phyloP scores from a whole-genome alignment of 345 rosid species.

The Garcia nutans region DNA sequence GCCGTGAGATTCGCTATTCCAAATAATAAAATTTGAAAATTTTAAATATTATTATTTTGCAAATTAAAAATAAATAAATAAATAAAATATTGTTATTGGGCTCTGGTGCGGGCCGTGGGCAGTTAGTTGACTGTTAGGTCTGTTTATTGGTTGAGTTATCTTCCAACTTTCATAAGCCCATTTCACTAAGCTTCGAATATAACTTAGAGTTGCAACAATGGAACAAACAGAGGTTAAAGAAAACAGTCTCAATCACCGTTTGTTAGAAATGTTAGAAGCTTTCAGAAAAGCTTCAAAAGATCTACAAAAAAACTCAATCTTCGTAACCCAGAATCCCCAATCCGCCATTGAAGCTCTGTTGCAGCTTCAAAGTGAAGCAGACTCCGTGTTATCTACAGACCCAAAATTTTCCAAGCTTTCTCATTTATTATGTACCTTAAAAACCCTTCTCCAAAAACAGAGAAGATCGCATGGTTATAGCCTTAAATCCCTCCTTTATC shows the following conservation, averaged over 20 bases:
- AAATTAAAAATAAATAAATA: too few relatives aligned
- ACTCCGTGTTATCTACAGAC: slow-evolving; percentile 16
- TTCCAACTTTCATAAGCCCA: background rate
- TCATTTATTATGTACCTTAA: slow-evolving; percentile 33
- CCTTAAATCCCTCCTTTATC: slow-evolving; percentile 33
- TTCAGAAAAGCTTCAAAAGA: slow-evolving; percentile 38
- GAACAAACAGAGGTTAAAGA: slow-evolving; percentile 17
- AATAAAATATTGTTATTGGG: background rate
- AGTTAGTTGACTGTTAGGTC: slow-evolving; percentile 4
- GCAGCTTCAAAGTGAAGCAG: slow-evolving; percentile 22
- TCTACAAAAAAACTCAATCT: slow-evolving; percentile 40
- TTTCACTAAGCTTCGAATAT: slow-evolving; percentile 4
- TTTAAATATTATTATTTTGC: too few relatives aligned
- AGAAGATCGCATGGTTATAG: slow-evolving; percentile 28
- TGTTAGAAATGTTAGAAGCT: slow-evolving; percentile 23
- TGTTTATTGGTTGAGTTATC: background rate
- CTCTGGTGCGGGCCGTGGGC: background rate
- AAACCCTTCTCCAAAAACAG: slow-evolving; percentile 36
- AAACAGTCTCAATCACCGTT: background rate
- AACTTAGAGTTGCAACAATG: slow-evolving; percentile 23
- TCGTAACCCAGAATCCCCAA: slow-evolving; percentile 25
- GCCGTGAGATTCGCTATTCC: too few relatives aligned
- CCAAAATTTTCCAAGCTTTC: slow-evolving; percentile 35
- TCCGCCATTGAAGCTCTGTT: slow-evolving; percentile 27
- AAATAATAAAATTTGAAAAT: too few relatives aligned